phyloP scores from a whole-genome alignment of 2,329 filamentous ascomycete species.

The Pseudogymnoascus sp. region DNA sequence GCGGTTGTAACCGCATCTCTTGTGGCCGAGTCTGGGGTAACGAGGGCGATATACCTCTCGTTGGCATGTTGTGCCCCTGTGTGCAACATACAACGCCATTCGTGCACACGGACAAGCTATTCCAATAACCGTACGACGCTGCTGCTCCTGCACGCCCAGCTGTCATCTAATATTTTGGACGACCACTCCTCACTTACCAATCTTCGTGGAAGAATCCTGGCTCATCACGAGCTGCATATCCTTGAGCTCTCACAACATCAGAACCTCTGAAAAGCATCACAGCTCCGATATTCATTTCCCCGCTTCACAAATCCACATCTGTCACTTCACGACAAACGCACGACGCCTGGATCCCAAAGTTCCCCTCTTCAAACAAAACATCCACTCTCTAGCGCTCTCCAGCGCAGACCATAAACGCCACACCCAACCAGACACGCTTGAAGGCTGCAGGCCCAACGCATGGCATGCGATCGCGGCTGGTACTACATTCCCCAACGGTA shows the following conservation, averaged over 20 bases:
- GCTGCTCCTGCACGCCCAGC: background rate
- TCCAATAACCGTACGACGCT: background rate
- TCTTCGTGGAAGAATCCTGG: background rate
- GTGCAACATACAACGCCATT: background rate
- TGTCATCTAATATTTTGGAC: background rate
- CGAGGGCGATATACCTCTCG: background rate
- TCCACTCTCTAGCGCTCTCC: background rate
- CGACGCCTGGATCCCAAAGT: background rate
- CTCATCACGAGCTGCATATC: background rate
- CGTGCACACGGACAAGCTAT: background rate
- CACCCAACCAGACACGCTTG: background rate
- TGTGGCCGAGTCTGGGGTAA: background rate
- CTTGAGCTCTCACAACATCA: background rate
- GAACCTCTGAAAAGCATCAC: background rate
- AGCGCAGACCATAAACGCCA: conserved; percentile 4
- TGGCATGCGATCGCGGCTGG: background rate
- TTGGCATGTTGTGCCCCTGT: background rate
- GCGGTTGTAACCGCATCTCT: background rate
- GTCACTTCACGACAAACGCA: background rate
- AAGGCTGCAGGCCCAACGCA: background rate
- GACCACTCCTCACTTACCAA: background rate
- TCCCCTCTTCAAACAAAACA: background rate
- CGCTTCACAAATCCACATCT: background rate
- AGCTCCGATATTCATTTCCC: background rate
- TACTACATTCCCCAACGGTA: background rate